Evolutionary conservation across 306 rosid species (phyloP), one percentile per base, ranked within the genome.

Genomic region (Purshia tridentata): DNA sequence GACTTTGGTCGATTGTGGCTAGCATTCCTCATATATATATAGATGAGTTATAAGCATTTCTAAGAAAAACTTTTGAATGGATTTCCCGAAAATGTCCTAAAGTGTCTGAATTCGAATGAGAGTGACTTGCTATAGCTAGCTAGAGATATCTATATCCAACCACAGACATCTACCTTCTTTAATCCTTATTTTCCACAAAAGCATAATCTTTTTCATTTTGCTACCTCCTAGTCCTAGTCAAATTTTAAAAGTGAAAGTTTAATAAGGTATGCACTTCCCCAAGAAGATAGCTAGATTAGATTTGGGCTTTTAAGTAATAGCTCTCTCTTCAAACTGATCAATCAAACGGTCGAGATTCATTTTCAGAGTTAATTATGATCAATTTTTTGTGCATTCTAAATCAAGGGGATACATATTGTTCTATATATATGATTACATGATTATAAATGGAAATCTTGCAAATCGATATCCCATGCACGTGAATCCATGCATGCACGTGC

Each of bases 401-500:
- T 23, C 29, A 23, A 23, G 29, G 29, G 29, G 29, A 23, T 23
- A 23, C 29, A 23, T 23, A 23, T 23, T 2, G 29, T 1, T 23
- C 29, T 23, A 20, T 20, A 12, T 48, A 37, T 55, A 41, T 6
- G 37, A 18, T 44, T 64, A 9, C n/a, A 44, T 41, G 22, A 18
- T 16, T 67, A 23, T 67, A 62, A 49, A 69, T 69, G 70, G 58
- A 10, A 67, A 14, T 72, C 63, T 61, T 71, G n/a, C 65, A 62
- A 71, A 77, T 46, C 49, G 64, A 74, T 56, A 23, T 69, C 51
- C 46, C 75, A 59, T 84, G 86, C 93, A 80, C 86, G 87, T 84
- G 88, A 69, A 81, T 74, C 56, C 77, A 81, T 72, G 42, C 76
- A 86, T 79, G 82, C 78, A 70, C 82, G 72, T 77, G 77, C 65